These are phyloP conservation scores for Fusarium devonianum DNA, from an alignment of 2,329 filamentous ascomycete genomes.

Conservation along the genomic window DNA sequence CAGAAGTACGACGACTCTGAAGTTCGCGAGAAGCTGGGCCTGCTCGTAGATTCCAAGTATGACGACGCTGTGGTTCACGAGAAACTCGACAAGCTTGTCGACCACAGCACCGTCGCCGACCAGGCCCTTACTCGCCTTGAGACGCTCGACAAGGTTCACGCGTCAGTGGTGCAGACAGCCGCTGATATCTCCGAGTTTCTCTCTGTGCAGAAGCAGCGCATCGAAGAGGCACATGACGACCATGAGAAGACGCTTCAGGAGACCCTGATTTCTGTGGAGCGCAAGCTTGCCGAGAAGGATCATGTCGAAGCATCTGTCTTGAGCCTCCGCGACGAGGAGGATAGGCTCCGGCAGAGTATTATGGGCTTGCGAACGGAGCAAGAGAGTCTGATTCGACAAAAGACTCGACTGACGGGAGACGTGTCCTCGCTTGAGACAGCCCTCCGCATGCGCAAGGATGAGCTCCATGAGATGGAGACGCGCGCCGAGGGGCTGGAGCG, in stretches of 20 bases:
- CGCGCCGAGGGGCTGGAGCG: conserved; percentile 90
- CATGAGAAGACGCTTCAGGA: conserved; percentile 83
- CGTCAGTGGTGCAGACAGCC: conserved; percentile 84
- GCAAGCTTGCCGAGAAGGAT: conserved; percentile 71
- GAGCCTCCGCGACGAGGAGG: conserved; percentile 60
- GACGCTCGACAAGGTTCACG: conserved; percentile 86
- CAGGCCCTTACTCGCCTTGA: conserved; percentile 79
- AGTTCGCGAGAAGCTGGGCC: conserved; percentile 42
- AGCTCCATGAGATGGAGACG: conserved; percentile 87
- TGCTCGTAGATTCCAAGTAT: conserved; percentile 51
- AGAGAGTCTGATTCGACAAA: conserved; percentile 79
- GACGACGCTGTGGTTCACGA: conserved; percentile 54
- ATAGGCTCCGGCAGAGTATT: conserved; percentile 62
- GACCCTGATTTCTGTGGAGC: conserved; percentile 80
- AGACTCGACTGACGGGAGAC: conserved; percentile 81
- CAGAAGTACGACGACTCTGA: conserved; percentile 37
- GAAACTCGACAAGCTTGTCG: conserved; percentile 60
- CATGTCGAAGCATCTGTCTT: conserved; percentile 64
- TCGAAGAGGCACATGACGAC: conserved; percentile 78
- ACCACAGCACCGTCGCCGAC: conserved; percentile 69
- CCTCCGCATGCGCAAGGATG: conserved; percentile 85
- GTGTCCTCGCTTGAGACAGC: conserved; percentile 92
- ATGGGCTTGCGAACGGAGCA: conserved; percentile 70
- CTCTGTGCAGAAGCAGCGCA: conserved; percentile 75
- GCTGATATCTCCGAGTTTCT: conserved; percentile 86